Conservation (phyloP, 2,329 filamentous ascomycete genomes). For the Venturia asperata region DNA sequence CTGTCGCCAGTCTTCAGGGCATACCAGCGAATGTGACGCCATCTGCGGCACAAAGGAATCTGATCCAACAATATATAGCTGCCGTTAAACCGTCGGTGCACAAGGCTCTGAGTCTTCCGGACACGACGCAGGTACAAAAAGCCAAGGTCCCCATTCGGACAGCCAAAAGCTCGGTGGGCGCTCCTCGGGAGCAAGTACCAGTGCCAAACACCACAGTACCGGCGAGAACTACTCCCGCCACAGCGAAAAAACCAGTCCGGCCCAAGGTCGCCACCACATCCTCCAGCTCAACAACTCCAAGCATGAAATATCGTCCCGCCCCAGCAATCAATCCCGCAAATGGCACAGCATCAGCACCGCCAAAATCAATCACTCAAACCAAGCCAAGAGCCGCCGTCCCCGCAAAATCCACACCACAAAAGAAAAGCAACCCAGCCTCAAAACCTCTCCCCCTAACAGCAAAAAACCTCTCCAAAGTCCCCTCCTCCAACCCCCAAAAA, state of each 20-base stretch:
- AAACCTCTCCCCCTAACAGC: background rate
- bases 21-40: conserved; percentile 15
- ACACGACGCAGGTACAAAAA: background rate
- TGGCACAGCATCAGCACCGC: background rate
- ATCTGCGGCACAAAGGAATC: conserved; percentile 7
- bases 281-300: background rate
- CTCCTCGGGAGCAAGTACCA: background rate
- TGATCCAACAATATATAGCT: conserved; percentile 18
- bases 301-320: background rate
- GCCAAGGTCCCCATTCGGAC: background rate
- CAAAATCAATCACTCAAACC: background rate
- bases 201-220: background rate
- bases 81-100: conserved; percentile 15
- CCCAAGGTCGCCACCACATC: background rate
- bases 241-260: background rate
- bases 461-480: conserved; percentile 8
- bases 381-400: too few species aligned
- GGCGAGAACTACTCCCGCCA: background rate
- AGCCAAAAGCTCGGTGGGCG: conserved; percentile 1
- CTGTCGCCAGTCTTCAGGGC: background rate
- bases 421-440: background rate
- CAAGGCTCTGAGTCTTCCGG: background rate
- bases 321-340: background rate
- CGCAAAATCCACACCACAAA: background rate
- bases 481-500: background rate